These are phyloP conservation scores for Lavandula angustifolia DNA, from an alignment of 257 asterid genomes.

Conservation along the genomic window DNA sequence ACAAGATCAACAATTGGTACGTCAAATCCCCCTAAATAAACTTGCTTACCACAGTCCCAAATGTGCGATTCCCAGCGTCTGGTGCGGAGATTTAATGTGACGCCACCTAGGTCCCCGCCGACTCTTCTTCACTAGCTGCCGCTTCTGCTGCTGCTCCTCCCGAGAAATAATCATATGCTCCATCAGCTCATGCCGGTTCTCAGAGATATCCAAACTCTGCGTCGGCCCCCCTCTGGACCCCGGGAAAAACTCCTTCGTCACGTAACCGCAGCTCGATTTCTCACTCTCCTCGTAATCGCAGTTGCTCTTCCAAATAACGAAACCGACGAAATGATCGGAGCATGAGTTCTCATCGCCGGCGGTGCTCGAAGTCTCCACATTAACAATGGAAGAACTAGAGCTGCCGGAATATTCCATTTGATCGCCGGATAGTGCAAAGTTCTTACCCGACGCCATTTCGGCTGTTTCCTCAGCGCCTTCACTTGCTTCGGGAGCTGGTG, in stretches of 20 bases:
- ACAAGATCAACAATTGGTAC: too few relatives aligned
- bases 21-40: constrained; percentile 8
- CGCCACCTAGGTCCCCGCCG: constrained; percentile 98
- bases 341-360: constrained; percentile 76
- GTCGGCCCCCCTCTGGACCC: constrained; percentile 29
- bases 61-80: constrained; percentile 99
- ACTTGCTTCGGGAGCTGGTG: too few relatives aligned
- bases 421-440: constrained; percentile 37
- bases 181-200: constrained; percentile 41
- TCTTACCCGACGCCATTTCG: constrained; percentile 44
- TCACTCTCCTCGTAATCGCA: constrained; percentile 48
- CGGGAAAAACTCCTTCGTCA: constrained; percentile 69
- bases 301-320: constrained; percentile 60
- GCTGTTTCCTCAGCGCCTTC: not conserved
- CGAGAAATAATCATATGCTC: constrained; percentile 46
- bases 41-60: constrained; percentile 47
- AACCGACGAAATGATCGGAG: constrained; percentile 48
- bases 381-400: constrained; percentile 71
- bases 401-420: constrained; percentile 80
- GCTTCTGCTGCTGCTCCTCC: constrained; percentile 45
- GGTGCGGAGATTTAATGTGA: constrained; percentile 92
- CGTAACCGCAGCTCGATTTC: constrained; percentile 47
- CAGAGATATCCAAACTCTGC: constrained; percentile 53
- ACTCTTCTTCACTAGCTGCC: constrained; percentile 71
- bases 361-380: constrained; percentile 68